Conservation (phyloP, 768 basidiomycete genomes). For the Podaxis sp. region DNA sequence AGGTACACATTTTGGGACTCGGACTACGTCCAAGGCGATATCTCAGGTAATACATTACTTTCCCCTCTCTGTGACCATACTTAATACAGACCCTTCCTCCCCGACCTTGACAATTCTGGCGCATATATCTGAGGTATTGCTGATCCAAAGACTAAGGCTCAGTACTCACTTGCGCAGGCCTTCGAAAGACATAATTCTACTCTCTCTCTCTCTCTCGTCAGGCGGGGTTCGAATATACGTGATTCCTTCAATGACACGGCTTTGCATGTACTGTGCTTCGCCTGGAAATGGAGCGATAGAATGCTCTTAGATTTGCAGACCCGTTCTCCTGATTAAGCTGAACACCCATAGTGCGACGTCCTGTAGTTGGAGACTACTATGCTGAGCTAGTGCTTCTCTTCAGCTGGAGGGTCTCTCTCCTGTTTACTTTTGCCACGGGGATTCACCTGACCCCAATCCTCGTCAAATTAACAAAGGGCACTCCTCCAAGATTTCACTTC, state of each 20-base stretch:
- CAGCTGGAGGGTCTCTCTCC: background rate
- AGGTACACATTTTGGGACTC: background rate
- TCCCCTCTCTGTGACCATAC: background rate
- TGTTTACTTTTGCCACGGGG: background rate
- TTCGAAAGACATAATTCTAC: background rate
- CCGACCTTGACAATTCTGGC: conserved; percentile 3
- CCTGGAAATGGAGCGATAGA: background rate
- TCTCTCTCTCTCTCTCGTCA: background rate
- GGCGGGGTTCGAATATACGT: background rate
- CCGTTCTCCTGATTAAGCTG: background rate
- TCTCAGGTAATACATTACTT: background rate
- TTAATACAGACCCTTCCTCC: background rate
- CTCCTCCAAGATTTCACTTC: background rate
- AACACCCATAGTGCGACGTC: background rate
- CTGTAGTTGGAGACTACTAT: background rate
- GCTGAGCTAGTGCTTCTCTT: background rate
- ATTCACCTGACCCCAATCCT: background rate
- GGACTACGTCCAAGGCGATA: background rate
- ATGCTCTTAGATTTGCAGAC: background rate
- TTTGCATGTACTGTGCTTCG: background rate
- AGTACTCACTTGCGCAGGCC: background rate
- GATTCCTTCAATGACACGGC: background rate
- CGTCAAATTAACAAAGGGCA: background rate
- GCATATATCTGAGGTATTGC: conserved; percentile 6
- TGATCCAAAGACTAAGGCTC: background rate